These are phyloP conservation scores for Mimosa pudica DNA, from an alignment of 306 rosid species.

Conservation along the genomic window DNA sequence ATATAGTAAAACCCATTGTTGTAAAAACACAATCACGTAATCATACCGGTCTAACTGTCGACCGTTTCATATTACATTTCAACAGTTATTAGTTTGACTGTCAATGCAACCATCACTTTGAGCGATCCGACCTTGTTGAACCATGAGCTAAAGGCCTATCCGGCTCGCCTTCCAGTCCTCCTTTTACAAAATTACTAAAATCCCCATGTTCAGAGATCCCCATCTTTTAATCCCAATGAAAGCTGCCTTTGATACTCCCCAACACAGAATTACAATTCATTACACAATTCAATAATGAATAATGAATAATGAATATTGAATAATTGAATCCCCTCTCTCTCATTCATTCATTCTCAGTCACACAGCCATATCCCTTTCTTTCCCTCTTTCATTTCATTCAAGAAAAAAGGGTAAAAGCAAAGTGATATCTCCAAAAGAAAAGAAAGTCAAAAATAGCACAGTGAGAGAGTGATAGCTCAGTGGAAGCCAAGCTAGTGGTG, in stretches of 20 bases:
- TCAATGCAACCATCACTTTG: no score
- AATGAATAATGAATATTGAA: background rate
- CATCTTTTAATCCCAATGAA: conserved; percentile 37
- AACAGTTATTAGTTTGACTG: no score
- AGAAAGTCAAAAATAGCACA: conserved; percentile 36
- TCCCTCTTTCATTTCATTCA: background rate
- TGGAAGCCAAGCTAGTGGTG: background rate
- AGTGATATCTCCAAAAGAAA: conserved; percentile 36
- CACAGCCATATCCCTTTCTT: no score
- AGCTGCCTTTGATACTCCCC: conserved; percentile 61
- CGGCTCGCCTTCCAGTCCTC: no score
- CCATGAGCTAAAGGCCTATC: no score
- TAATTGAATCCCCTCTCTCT: background rate
- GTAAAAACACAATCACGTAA: no score
- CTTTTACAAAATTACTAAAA: background rate
- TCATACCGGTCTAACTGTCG: no score
- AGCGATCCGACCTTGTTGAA: no score
- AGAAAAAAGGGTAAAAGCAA: conserved; percentile 36
- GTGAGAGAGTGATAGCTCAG: conserved; percentile 39
- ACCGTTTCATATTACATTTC: no score
- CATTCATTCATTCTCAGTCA: no score
- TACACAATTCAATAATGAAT: background rate
- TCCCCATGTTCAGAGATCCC: background rate
- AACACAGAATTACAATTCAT: background rate
- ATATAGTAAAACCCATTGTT: no score